Evolutionary conservation across 768 basidiomycete species (phyloP), one percentile per base, ranked within the genome.

Genomic region (Suillus paluster): DNA sequence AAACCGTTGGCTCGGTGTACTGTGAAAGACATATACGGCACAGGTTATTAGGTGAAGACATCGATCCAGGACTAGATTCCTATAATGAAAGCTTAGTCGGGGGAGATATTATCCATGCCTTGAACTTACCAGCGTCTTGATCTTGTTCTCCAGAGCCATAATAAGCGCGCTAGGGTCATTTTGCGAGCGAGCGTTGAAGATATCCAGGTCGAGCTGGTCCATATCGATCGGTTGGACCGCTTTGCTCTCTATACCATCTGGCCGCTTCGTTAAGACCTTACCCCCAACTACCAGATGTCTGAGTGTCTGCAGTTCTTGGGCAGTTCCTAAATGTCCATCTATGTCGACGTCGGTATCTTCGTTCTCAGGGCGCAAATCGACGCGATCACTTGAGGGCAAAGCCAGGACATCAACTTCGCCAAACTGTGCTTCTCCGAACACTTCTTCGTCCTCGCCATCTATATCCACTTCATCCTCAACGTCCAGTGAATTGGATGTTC

Each of bases 11-110:
- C 63, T 94, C 92, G 0, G 77, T 82, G 67, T 92, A 92, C 2
- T 88, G 82, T 53, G 92, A 92, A 17, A 94, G 75, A 68, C 92
- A 94, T 59, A 94, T 91, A 21, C 92, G 88, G 73, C 92, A 94
- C 2, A 86, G 79, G 77, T 85, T 82, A 84, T 85, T 82, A 84
- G 87, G 61, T 21, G 30, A 11, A 21, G 45, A 60, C 53, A 36
- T 56, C 21, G 21, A 30, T 27, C 41, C 33, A 12, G 30, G 23
- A 34, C 39, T 39, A 39, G 52, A 56, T 54, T 60, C 53, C 53
- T 57, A 39, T 34, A 3, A 57, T 38, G 1, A 21, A 38, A 17
- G 39, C 4, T 60, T 15, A 58, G 57, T 58, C 2, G 7, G 1
- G n/a, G 27, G 9, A 23, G 23, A 56, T 39, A 23, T n/a, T 17